These are phyloP conservation scores for Diversispora epigaea DNA, from an alignment of 192 early-diverging fungal species.

Conservation along the genomic window DNA sequence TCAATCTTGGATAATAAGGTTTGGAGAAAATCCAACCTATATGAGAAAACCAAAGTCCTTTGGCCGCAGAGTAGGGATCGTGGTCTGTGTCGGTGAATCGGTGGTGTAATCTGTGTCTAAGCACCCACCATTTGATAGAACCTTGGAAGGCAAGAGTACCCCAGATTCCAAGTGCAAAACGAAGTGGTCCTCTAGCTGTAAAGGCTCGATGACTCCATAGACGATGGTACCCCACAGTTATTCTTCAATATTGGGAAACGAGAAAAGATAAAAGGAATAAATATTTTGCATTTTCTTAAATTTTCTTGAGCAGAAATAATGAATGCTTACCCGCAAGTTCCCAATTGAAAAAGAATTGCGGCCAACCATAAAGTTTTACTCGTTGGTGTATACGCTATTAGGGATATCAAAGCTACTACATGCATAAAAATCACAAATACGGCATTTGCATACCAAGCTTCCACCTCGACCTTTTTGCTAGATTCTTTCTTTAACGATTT, in stretches of 20 bases:
- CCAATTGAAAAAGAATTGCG: background rate
- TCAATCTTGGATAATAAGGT: conserved; percentile 64
- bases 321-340: background rate
- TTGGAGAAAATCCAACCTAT: conserved; percentile 81
- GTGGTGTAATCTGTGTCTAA: conserved; percentile 82
- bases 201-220: conserved; percentile 78
- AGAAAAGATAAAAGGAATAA: background rate
- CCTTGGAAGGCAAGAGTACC: conserved; percentile 76
- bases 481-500: background rate
- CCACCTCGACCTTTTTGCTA: background rate
- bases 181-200: conserved; percentile 56
- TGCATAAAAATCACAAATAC: background rate
- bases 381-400: background rate
- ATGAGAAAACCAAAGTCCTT: conserved; percentile 77
- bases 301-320: background rate
- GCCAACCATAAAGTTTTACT: background rate
- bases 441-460: background rate
- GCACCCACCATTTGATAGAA: conserved; percentile 80
- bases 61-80: conserved; percentile 78
- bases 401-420: background rate
- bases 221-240: conserved; percentile 70
- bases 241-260: background rate
- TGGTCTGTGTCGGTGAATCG: conserved; percentile 57
- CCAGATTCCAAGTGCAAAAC: conserved; percentile 55
- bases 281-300: background rate